Evolutionary conservation across 371 early-diverging fungal genomes (phyloP), one percentile per base, ranked within the genome.

Genomic region (Mucor indicus): DNA sequence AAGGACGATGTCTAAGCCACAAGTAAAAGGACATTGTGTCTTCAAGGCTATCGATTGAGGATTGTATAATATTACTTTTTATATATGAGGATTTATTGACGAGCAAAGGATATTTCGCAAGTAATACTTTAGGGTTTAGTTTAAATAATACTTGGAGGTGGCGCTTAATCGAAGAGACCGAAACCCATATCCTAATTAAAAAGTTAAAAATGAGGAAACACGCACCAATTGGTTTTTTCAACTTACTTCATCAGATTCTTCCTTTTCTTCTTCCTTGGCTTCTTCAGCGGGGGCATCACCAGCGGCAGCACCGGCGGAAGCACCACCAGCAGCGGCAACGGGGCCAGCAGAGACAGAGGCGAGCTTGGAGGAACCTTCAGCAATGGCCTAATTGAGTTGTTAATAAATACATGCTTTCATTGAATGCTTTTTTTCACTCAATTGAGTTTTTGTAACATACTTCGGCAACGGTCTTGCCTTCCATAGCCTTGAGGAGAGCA

Each of bases 301-400:
- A 46, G 62, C 67, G 52, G 53, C 77, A 52, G 60, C 77, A 32
- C 72, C 73, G 45, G 75, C 62, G 52, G 63, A 79, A 51, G 67
- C 72, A 60, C 61, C 73, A 55, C 62, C 75, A 59, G 85, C 79
- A 58, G 84, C 78, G 55, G 75, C 84, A 69, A 80, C 93, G 72
- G 86, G 90, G 58, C 85, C 89, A 54, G 89, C 56, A 64, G 96
- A 93, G 60, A 95, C 86, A 65, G 93, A 86, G 47, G 95, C 86
- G 57, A 96, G 86, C 87, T 95, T 96, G 75, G 80, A 48, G 50
- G 76, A 55, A 66, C 96, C 96, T 72, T 88, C 92, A 65, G 86
- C 88, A 62, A 95, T 89, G 58, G 86, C 76, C 85, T 82, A 59
- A n/a, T n/a, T 38, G 20, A 19, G 19, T 17, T 3, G 35, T 19